Evolutionary conservation across 768 basidiomycete genomes (phyloP).

Genomic region (Psilocybe subaeruginosa): DNA sequence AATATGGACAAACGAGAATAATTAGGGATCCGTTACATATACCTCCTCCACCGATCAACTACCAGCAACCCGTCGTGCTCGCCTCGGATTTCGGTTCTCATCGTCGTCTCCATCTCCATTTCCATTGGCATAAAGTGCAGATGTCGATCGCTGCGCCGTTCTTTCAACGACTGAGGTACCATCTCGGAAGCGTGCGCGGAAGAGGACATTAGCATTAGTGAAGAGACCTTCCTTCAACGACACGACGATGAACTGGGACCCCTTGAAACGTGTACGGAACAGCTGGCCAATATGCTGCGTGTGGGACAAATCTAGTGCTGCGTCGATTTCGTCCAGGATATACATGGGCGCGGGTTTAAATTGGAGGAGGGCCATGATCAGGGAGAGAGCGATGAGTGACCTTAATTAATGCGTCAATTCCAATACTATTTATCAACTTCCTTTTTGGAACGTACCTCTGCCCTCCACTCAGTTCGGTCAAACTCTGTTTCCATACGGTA

Average conservation of each 20-base stretch:
- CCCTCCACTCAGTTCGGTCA: conserved; percentile 96
- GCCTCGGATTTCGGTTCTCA: conserved; percentile 31
- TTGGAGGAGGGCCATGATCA: conserved; percentile 99
- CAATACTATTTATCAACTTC: neutral
- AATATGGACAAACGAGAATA: conserved; percentile 26
- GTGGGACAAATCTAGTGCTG: conserved; percentile 93
- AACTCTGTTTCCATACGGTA: conserved; percentile 94
- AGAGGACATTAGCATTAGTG: conserved; percentile 96
- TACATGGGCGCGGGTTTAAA: conserved; percentile 99
- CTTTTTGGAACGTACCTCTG: conserved; percentile 66
- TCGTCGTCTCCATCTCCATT: conserved; percentile 32
- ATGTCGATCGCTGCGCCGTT: conserved; percentile 67
- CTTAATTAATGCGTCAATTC: conserved; percentile 39
- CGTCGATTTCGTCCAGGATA: conserved; percentile 98
- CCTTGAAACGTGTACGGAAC: conserved; percentile 97
- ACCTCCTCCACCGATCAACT: conserved; percentile 7
- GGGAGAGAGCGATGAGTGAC: conserved; percentile 94
- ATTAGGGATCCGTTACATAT: conserved; percentile 3
- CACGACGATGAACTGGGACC: conserved; percentile 97
- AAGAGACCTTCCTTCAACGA: conserved; percentile 96
- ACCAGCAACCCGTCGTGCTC: conserved; percentile 15
- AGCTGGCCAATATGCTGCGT: conserved; percentile 97
- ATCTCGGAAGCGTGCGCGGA: conserved; percentile 90
- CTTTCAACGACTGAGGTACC: conserved; percentile 91
- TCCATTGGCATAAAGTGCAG: conserved; percentile 44